Base-by-base conservation (phyloP, 352 stramenopile genomes). In the Globisporangium echinulatum region DNA sequence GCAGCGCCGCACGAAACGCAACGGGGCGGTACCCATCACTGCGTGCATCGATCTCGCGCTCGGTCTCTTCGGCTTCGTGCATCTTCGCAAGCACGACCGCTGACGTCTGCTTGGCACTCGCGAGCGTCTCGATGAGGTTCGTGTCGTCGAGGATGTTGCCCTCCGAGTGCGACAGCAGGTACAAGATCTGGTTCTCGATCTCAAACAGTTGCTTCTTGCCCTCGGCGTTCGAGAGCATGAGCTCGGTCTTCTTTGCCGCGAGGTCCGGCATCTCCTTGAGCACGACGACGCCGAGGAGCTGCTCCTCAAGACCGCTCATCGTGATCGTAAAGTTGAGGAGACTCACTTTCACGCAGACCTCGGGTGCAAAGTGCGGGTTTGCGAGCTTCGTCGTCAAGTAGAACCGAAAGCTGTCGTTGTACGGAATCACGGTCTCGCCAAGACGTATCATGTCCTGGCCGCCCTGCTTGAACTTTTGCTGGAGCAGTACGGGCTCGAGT, bases 301-400 rank as follows among this genome's bases (percentile, higher is more conserved):
- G 91, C 58, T 97, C 91, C 67, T 97, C 88, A 0, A 97, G 71
- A 0, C 91, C 91, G 52, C 90, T 91, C 71, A 92, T 88, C 9
- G 89, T 97, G 67, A 97, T 96, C 0, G 90, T 97, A 61, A 97
- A 97, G 62, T 97, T 97, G 3, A 97, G 64, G 17, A 97, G 39
- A 66, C 79, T 94, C 40, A 97, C 91, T 71, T 97, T 97, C 38
- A 97, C 88, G 43, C 88, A 94, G 0, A 96, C 79, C 67, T 97
- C 90, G 0, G 90, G 90, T 0, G 88, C 77, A 49, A 97, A 97
- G 58, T 97, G 88, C n/a, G 90, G 90, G 57, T 97, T 97, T 3
- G 89, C 77, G 15, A 97, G 71, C 63, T 97, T 97, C 1, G 90
- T 97, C 10, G 90, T 97, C 74, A 97, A 90, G 74, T 90, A 96